phyloP scores from a whole-genome alignment of 805 yeast species.

The Myxozyma kluyveri region DNA sequence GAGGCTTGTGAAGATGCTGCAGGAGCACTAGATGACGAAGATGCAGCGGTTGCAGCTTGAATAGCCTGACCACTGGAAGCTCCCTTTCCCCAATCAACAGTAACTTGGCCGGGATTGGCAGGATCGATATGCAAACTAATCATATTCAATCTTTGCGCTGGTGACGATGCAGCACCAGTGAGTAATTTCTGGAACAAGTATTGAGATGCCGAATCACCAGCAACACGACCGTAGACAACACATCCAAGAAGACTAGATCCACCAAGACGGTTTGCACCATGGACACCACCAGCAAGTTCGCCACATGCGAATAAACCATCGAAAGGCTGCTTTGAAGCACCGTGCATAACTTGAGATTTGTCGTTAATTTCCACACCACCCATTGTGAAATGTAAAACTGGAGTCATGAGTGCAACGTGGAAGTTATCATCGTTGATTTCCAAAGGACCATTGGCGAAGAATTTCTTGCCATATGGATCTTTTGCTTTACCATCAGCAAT shows the following conservation, averaged over 20 bases:
- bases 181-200: constrained; percentile 39
- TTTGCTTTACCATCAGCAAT: constrained; percentile 42
- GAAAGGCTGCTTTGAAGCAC: constrained; percentile 35
- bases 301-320: constrained; percentile 55
- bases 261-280: constrained; percentile 55
- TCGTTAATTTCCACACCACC: constrained; percentile 61
- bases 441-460: constrained; percentile 50
- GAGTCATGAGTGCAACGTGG: constrained; percentile 53
- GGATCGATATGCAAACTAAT: constrained; percentile 43
- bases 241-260: constrained; percentile 57
- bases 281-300: constrained; percentile 59
- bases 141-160: constrained; percentile 43
- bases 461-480: constrained; percentile 48
- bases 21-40: constrained; percentile 6
- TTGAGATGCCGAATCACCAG: constrained; percentile 44
- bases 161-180: constrained; percentile 30
- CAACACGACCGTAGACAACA: constrained; percentile 53
- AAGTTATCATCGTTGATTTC: constrained; percentile 40
- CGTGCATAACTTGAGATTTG: constrained; percentile 41
- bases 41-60: constrained; percentile 2
- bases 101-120: constrained; percentile 29
- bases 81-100: constrained; percentile 29
- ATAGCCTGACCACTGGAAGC: constrained; percentile 16
- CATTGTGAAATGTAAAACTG: constrained; percentile 66
- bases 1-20: constrained; percentile 17